Conservation (phyloP, 306 rosid species). For the Pachyrhizus erosus region DNA sequence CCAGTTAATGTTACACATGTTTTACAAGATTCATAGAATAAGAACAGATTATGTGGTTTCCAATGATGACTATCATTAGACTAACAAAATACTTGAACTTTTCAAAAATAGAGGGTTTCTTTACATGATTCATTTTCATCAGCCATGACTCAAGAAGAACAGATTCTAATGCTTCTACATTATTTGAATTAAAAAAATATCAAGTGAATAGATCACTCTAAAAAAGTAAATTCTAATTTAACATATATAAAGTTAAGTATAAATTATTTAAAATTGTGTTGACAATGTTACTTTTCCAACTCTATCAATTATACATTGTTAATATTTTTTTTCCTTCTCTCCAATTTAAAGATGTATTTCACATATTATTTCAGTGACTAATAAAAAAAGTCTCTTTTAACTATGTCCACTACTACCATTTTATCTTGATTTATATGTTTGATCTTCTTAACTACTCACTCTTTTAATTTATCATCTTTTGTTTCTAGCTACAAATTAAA, state of each 20-base stretch:
- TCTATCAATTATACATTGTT: too few relatives aligned
- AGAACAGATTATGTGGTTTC: neutral
- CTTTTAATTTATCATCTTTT: too few relatives aligned
- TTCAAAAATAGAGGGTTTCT: neutral
- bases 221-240: neutral
- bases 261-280: neutral
- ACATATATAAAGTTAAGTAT: neutral
- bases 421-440: too few relatives aligned
- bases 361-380: too few relatives aligned
- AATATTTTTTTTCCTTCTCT: too few relatives aligned
- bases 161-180: neutral
- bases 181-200: neutral
- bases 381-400: too few relatives aligned
- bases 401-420: too few relatives aligned
- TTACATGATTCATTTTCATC: neutral
- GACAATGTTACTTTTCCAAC: too few relatives aligned
- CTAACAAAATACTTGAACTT: neutral
- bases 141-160: neutral
- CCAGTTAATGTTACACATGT: neutral
- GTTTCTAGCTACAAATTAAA: too few relatives aligned
- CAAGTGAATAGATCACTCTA: neutral
- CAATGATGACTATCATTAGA: neutral
- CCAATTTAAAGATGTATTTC: too few relatives aligned
- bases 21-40: slow-evolving; percentile 18
- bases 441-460: too few relatives aligned